phyloP scores from a whole-genome alignment of 306 rosid genomes.

The Gleditsia sinensis region DNA sequence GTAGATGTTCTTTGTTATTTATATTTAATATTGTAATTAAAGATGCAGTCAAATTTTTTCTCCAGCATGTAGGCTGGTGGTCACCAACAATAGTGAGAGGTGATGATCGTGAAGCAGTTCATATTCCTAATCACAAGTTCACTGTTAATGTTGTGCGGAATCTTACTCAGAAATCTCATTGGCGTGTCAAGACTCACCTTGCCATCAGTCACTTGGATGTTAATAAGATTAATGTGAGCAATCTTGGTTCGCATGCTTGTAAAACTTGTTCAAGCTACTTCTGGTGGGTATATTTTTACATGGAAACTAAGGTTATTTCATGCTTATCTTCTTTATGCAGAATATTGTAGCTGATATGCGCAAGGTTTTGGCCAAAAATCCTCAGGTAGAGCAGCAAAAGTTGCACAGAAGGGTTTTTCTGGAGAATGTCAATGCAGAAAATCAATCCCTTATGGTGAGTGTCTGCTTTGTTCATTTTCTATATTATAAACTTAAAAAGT shows the following conservation, averaged over 20 bases:
- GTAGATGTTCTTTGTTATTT: slow-evolving; percentile 28
- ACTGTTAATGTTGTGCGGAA: slow-evolving; percentile 95
- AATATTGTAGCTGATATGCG: slow-evolving; percentile 97
- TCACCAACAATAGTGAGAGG: slow-evolving; percentile 98
- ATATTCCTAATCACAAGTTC: slow-evolving; percentile 97
- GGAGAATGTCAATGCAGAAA: slow-evolving; percentile 76
- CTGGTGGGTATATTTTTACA: slow-evolving; percentile 22
- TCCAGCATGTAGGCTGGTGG: slow-evolving; percentile 99
- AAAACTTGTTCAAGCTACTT: slow-evolving; percentile 28
- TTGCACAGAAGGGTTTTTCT: slow-evolving; percentile 96
- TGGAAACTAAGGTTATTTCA: slow-evolving; percentile 22
- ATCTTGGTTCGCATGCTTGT: slow-evolving; percentile 34
- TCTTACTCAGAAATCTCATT: slow-evolving; percentile 93
- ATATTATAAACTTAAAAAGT: background rate
- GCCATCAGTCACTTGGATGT: slow-evolving; percentile 97
- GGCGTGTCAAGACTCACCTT: slow-evolving; percentile 93
- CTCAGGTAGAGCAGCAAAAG: slow-evolving; percentile 98
- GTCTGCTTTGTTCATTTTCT: slow-evolving; percentile 27
- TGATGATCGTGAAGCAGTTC: slow-evolving; percentile 99
- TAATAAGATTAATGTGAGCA: slow-evolving; percentile 88
- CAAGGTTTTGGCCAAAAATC: slow-evolving; percentile 92
- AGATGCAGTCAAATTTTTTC: slow-evolving; percentile 29
- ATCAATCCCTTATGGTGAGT: slow-evolving; percentile 84
- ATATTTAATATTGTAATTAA: slow-evolving; percentile 11
- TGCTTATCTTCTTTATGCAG: slow-evolving; percentile 45